A percentile compares a stretch with the other conserved stretches of the same genome.
Evolutionary conservation across 208 protist genomes (phyloP).

Genomic region (Wallacemonas sp.): DNA sequence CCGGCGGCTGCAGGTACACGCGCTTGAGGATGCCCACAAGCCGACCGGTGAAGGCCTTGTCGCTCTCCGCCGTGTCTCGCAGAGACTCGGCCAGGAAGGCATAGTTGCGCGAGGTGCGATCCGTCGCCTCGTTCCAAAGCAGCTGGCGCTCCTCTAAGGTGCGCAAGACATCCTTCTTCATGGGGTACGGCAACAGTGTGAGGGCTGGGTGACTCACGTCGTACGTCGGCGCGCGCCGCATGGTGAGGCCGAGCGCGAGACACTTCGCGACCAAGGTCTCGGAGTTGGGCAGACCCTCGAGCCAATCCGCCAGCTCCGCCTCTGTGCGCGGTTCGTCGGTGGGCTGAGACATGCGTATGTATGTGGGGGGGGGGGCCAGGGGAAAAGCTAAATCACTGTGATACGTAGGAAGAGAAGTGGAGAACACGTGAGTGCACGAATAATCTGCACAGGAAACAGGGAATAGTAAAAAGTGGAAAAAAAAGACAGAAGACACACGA

Average conservation of each 20-base stretch:
- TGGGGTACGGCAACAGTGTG: conserved; percentile 53
- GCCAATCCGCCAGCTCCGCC: neutral
- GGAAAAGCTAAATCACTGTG: neutral
- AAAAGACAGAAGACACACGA: conserved; percentile 3
- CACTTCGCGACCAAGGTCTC: conserved; percentile 76
- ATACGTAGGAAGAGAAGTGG: no score
- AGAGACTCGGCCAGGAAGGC: conserved; percentile 56
- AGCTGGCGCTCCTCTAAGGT: conserved; percentile 40
- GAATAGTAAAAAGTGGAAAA: no score
- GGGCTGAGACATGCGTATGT: neutral
- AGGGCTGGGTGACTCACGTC: conserved; percentile 53
- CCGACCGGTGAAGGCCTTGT: conserved; percentile 77
- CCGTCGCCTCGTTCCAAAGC: conserved; percentile 85
- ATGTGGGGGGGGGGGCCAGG: neutral
- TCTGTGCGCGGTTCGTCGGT: neutral
- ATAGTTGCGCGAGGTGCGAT: conserved; percentile 73
- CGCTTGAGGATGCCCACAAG: conserved; percentile 82
- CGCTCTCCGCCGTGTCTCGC: conserved; percentile 58
- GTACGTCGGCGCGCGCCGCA: conserved; percentile 36
- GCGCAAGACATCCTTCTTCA: conserved; percentile 34
- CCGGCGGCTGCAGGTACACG: conserved; percentile 55
- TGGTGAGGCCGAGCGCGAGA: conserved; percentile 69
- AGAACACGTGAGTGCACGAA: no score
- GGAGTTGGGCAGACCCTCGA: conserved; percentile 27
- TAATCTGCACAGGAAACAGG: no score